phyloP scores from a whole-genome alignment of 495 filamentous ascomycete genomes.

The Elasticomyces elasticus region DNA sequence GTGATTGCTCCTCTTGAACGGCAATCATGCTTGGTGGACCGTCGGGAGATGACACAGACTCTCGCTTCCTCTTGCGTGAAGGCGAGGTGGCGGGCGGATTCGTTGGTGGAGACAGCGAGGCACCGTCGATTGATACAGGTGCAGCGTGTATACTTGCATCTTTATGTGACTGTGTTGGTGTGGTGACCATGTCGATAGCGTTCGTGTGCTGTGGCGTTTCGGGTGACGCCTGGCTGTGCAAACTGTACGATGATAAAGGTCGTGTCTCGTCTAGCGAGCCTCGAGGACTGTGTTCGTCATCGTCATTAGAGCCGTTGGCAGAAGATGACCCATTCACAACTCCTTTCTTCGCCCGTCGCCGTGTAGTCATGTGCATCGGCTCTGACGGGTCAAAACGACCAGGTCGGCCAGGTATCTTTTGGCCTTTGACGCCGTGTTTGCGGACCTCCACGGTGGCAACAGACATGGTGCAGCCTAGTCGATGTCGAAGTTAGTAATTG shows the following conservation, averaged over 20 bases:
- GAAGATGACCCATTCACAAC: conserved; percentile 6
- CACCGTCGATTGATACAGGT: not conserved
- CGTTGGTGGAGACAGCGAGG: not conserved
- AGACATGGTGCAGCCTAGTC: not conserved
- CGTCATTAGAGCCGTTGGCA: conserved; percentile 11
- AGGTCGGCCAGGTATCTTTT: conserved; percentile 7
- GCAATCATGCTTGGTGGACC: not conserved
- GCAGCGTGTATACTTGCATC: not conserved
- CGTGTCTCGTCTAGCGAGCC: conserved; percentile 14
- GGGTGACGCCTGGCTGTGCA: conserved; percentile 7
- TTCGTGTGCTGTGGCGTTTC: conserved; percentile 3
- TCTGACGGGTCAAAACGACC: conserved; percentile 18
- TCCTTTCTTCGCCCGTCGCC: conserved; percentile 1
- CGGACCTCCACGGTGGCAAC: not conserved
- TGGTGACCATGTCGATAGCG: not conserved
- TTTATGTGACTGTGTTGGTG: not conserved
- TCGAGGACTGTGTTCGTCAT: conserved; percentile 5
- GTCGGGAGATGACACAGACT: conserved; percentile 3
- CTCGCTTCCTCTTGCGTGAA: conserved; percentile 15
- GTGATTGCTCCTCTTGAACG: not conserved
- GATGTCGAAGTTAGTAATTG: not conserved
- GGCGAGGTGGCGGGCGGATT: conserved; percentile 1
- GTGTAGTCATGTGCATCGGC: conserved; percentile 24
- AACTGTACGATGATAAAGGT: conserved; percentile 14
- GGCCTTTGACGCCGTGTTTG: conserved; percentile 12